Evolutionary conservation across 345 rosid species (phyloP).

Genomic region (Crucihimalaya himalaica): DNA sequence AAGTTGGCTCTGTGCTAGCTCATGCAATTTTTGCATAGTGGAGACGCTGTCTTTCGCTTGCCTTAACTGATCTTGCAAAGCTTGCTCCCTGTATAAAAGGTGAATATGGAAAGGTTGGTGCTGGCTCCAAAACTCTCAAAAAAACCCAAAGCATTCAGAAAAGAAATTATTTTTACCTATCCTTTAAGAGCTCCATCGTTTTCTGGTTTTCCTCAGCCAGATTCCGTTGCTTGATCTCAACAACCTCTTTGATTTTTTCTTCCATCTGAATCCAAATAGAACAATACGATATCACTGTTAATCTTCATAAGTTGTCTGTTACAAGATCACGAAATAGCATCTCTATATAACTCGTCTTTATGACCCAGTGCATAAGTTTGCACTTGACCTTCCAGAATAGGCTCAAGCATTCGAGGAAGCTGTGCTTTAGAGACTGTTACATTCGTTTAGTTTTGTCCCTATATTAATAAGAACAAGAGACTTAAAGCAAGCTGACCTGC

Average conservation of each 20-base stretch:
- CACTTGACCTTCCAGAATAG: conserved; percentile 3
- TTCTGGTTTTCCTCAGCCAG: conserved; percentile 99
- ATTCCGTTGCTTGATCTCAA: conserved; percentile 95
- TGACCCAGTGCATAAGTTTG: conserved; percentile 5
- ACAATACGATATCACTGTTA: conserved; percentile 3
- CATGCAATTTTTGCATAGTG: conserved; percentile 94
- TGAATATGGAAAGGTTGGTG: conserved; percentile 10
- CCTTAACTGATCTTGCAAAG: conserved; percentile 94
- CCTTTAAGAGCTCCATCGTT: conserved; percentile 86
- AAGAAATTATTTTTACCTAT: conserved; percentile 51
- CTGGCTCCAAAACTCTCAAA: conserved; percentile 14
- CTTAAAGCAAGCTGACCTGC: conserved; percentile 59
- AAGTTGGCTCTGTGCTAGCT: conserved; percentile 96
- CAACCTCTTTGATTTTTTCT: conserved; percentile 97
- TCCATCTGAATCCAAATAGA: conserved; percentile 68
- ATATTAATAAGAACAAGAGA: conserved; percentile 1
- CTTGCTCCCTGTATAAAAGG: conserved; percentile 69
- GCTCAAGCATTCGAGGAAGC: conserved; percentile 6
- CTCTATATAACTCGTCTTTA: conserved; percentile 5
- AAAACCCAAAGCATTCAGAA: conserved; percentile 5
- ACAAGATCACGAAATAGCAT: conserved; percentile 16
- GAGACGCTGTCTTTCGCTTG: conserved; percentile 95
- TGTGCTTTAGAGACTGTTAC: conserved; percentile 14
- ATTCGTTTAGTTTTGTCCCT: conserved; percentile 8
- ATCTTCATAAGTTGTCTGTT: not conserved